phyloP scores from a whole-genome alignment of 23 red algal genomes.

The Gracilaria caudata region DNA sequence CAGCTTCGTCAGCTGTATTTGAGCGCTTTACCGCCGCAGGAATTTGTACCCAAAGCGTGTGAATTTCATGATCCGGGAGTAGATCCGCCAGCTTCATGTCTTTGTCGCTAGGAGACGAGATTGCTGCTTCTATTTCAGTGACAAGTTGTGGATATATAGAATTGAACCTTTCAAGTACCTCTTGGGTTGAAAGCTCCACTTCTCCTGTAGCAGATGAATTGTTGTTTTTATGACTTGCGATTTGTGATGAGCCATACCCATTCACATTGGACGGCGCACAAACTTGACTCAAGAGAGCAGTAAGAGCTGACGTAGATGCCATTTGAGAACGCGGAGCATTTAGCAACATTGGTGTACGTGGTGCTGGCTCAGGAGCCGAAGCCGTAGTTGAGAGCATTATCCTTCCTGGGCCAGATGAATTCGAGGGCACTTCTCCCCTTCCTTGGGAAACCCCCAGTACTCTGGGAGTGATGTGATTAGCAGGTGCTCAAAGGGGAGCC shows the following conservation, averaged over 20 bases:
- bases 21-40: slow-evolving; percentile 72
- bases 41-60: slow-evolving; percentile 68
- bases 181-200: slow-evolving; percentile 60
- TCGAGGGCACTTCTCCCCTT: background rate
- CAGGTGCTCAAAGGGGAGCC: background rate
- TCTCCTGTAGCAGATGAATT: slow-evolving; percentile 25
- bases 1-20: slow-evolving; percentile 77
- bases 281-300: slow-evolving; percentile 14
- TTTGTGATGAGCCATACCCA: background rate
- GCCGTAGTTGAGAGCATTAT: background rate
- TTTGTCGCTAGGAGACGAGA: slow-evolving; percentile 2
- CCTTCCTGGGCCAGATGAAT: slow-evolving; percentile 23
- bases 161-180: slow-evolving; percentile 82
- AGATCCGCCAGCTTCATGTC: slow-evolving; percentile 50
- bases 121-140: slow-evolving; percentile 13
- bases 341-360: background rate
- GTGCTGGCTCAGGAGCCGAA: background rate
- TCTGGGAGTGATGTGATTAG: background rate
- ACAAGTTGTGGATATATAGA: slow-evolving; percentile 60
- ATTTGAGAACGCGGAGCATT: background rate
- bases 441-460: background rate
- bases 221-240: background rate
- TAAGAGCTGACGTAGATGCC: slow-evolving; percentile 16
- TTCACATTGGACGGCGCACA: background rate
- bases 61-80: slow-evolving; percentile 67